These are phyloP conservation scores for Sugiyamaella valdiviana DNA, from an alignment of 805 yeast species.

Conservation along the genomic window DNA sequence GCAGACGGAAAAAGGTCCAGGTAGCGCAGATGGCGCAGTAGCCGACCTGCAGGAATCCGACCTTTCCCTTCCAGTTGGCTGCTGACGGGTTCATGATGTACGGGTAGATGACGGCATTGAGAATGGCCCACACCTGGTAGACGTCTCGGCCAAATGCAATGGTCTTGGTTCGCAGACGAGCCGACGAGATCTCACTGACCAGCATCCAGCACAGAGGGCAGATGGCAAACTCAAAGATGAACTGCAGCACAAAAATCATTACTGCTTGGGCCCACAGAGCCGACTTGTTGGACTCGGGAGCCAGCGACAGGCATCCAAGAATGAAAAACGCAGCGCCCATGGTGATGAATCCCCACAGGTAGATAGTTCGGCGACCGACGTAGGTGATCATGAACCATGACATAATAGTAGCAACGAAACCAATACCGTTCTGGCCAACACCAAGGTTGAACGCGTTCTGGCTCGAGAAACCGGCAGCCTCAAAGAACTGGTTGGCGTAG, in stretches of 20 bases:
- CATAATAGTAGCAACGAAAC: conserved; percentile 38
- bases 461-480: conserved; percentile 35
- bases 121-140: conserved; percentile 21
- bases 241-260: conserved; percentile 40
- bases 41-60: conserved; percentile 43
- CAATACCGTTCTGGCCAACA: conserved; percentile 43
- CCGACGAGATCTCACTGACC: conserved; percentile 39
- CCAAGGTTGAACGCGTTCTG: conserved; percentile 38
- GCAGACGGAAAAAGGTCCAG: conserved; percentile 47
- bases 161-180: conserved; percentile 39
- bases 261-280: conserved; percentile 35
- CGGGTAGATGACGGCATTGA: conserved; percentile 30
- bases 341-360: conserved; percentile 32
- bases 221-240: conserved; percentile 39
- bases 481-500: conserved; percentile 44
- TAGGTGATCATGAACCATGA: conserved; percentile 21
- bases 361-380: conserved; percentile 23
- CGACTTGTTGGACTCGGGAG: conserved; percentile 29
- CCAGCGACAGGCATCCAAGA: conserved; percentile 36
- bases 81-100: conserved; percentile 43
- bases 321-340: conserved; percentile 36
- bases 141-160: conserved; percentile 36
- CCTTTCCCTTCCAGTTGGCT: conserved; percentile 43
- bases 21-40: conserved; percentile 27
- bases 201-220: conserved; percentile 41